These are phyloP conservation scores for Cladophialophora psammophila DNA, from an alignment of 2,329 filamentous ascomycete species.

Conservation along the genomic window DNA sequence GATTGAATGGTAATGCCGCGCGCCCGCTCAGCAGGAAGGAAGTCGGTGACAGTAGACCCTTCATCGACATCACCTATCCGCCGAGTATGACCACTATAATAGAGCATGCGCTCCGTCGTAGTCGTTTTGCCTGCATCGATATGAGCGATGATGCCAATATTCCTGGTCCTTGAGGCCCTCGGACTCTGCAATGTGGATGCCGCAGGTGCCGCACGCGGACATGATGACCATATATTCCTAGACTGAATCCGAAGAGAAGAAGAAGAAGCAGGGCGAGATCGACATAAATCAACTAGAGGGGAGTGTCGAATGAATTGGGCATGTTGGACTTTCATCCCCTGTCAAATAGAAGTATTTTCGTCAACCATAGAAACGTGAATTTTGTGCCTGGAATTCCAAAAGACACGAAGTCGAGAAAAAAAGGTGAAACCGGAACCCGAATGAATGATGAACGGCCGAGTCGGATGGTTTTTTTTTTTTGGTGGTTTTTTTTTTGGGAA, in stretches of 20 bases:
- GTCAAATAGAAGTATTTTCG: neutral
- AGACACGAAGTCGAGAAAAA: neutral
- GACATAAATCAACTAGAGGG: slow-evolving; percentile 27
- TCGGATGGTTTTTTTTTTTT: no score
- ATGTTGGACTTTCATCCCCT: slow-evolving; percentile 35
- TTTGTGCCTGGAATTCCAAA: neutral
- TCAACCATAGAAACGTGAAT: neutral
- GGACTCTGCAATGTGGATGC: slow-evolving; percentile 20
- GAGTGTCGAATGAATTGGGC: slow-evolving; percentile 28
- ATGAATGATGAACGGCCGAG: slow-evolving; percentile 12
- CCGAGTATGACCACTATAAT: slow-evolving; percentile 88
- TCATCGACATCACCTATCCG: slow-evolving; percentile 94
- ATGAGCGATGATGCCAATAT: slow-evolving; percentile 98
- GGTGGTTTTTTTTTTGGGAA: neutral
- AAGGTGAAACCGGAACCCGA: neutral
- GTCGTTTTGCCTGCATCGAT: slow-evolving; percentile 99
- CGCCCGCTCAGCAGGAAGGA: slow-evolving; percentile 88
- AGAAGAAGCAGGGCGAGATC: slow-evolving; percentile 1
- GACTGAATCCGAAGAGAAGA: neutral
- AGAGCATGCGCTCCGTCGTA: slow-evolving; percentile 98
- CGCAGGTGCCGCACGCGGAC: slow-evolving; percentile 11
- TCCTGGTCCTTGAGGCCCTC: slow-evolving; percentile 72
- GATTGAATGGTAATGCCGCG: slow-evolving; percentile 98
- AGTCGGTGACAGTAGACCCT: slow-evolving; percentile 96
- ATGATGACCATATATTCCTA: slow-evolving; percentile 22